phyloP scores from a whole-genome alignment of 139 green algal species.

The Volvox africanus region DNA sequence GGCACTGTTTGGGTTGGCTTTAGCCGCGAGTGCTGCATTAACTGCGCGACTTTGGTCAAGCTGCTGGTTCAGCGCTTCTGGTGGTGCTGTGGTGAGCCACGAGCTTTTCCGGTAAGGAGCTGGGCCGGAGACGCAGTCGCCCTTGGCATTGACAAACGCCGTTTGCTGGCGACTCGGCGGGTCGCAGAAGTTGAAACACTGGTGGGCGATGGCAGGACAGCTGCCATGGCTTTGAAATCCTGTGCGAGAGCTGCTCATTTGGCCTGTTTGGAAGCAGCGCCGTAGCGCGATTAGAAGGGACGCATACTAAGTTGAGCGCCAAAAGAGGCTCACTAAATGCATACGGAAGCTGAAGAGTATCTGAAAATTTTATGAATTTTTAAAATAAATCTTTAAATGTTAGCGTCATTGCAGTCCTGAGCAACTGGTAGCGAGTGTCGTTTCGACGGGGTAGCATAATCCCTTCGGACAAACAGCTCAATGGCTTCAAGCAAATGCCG shows the following conservation, averaged over 20 bases:
- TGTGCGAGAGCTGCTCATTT: neutral
- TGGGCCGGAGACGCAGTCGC: neutral
- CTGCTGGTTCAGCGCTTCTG: neutral
- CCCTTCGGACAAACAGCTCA: neutral
- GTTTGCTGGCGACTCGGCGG: neutral
- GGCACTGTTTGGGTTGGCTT: neutral
- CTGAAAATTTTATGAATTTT: too few relatives aligned
- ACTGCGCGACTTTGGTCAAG: neutral
- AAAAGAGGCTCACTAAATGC: too few relatives aligned
- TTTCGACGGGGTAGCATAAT: slow-evolving; percentile 3
- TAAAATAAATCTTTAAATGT: neutral
- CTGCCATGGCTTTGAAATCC: neutral
- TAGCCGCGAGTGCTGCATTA: neutral
- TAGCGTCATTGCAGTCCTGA: neutral
- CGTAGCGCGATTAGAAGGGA: neutral
- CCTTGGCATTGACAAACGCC: neutral
- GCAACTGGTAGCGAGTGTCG: neutral
- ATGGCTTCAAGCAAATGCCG: too few relatives aligned
- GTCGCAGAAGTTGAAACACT: slow-evolving; percentile 4
- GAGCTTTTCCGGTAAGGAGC: neutral
- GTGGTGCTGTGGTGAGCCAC: neutral
- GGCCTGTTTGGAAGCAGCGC: neutral
- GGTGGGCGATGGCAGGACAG: neutral
- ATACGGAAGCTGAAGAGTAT: too few relatives aligned
- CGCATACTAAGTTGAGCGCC: too few relatives aligned